Conservation (phyloP, 305 asterid species). For the Plantago rigida region DNA sequence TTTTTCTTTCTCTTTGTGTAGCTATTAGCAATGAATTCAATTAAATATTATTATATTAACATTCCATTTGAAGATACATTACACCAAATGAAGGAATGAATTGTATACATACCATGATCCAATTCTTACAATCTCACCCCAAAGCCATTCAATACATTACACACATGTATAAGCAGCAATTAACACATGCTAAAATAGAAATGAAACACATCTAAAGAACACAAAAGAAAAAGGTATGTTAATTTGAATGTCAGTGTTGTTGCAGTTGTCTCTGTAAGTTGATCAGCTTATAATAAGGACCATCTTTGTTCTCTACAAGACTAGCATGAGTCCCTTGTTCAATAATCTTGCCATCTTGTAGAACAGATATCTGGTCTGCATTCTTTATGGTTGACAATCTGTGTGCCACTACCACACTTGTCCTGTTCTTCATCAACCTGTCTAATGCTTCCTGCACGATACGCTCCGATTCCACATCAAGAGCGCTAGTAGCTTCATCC, state of each 20-base stretch:
- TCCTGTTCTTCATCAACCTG: conserved; percentile 53
- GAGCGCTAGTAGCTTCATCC: conserved; percentile 69
- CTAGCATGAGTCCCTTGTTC: conserved; percentile 60
- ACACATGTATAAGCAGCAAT: conserved; percentile 23
- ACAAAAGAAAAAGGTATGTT: conserved; percentile 5
- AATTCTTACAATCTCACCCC: neutral
- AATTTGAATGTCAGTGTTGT: conserved; percentile 25
- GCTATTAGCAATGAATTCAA: no score
- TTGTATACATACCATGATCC: no score
- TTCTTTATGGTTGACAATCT: conserved; percentile 51
- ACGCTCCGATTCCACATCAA: conserved; percentile 58
- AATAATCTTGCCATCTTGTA: conserved; percentile 60
- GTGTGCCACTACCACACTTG: conserved; percentile 61
- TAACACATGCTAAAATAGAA: conserved; percentile 3
- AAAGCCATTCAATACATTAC: conserved; percentile 17
- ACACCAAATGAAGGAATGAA: no score
- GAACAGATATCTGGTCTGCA: conserved; percentile 53
- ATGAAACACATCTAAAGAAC: neutral
- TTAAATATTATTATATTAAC: no score
- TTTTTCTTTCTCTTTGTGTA: no score
- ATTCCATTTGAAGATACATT: no score
- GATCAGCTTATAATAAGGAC: conserved; percentile 50
- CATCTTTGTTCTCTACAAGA: conserved; percentile 48
- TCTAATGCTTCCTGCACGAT: conserved; percentile 58
- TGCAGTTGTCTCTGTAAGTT: conserved; percentile 47